Conservation (phyloP, 495 filamentous ascomycete species). For the Mytilinidion resinicola region DNA sequence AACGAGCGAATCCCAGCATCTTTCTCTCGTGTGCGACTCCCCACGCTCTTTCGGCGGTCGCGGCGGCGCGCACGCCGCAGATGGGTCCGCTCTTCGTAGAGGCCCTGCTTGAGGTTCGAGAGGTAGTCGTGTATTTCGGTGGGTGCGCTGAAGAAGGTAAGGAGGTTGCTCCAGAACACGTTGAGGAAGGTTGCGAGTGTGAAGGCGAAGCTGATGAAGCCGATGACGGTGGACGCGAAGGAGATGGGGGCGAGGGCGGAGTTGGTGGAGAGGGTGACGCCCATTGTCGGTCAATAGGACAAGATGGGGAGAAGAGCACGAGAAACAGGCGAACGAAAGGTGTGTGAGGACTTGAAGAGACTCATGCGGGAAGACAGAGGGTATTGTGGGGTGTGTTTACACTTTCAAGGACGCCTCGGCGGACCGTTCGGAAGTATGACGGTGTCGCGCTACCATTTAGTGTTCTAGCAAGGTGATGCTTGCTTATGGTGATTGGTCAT, state of each 20-base stretch:
- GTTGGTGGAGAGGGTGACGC: conserved; percentile 22
- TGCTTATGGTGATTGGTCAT: too few relatives aligned
- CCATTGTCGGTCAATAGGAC: conserved; percentile 12
- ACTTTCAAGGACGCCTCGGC: too few relatives aligned
- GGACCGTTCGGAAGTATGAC: too few relatives aligned
- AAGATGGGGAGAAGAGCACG: too few relatives aligned
- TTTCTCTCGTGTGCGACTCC: background rate
- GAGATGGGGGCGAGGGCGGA: conserved; percentile 21
- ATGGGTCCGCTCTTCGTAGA: conserved; percentile 29
- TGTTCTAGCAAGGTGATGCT: too few relatives aligned
- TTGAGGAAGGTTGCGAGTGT: conserved; percentile 29
- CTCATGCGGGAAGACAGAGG: too few relatives aligned
- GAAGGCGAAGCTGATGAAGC: conserved; percentile 31
- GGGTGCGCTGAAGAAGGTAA: conserved; percentile 23
- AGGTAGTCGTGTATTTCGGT: conserved; percentile 27
- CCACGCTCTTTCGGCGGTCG: background rate
- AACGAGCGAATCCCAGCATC: background rate
- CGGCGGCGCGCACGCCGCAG: conserved; percentile 11
- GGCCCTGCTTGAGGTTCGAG: conserved; percentile 29
- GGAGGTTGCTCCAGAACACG: conserved; percentile 28
- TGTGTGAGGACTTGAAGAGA: too few relatives aligned
- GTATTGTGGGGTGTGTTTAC: too few relatives aligned
- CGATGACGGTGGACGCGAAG: conserved; percentile 23
- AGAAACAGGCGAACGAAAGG: too few relatives aligned
- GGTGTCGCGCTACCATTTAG: too few relatives aligned